These are phyloP conservation scores for Physaria fendleri DNA, from an alignment of 345 rosid species.

Conservation along the genomic window DNA sequence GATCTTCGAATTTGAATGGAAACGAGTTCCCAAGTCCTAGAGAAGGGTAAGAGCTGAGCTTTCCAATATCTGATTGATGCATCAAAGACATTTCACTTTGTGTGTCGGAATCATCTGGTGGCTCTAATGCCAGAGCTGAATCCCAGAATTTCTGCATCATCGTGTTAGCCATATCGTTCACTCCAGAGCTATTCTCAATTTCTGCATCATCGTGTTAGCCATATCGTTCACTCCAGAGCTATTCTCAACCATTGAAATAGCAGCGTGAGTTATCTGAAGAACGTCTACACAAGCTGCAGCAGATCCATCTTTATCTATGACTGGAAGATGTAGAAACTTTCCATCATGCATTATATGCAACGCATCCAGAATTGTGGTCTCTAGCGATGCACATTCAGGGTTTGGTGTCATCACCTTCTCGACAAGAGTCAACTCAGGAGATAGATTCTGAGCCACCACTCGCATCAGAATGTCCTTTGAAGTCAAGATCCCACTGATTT, in stretches of 20 bases:
- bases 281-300: constrained; percentile 84
- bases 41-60: constrained; percentile 54
- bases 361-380: constrained; percentile 85
- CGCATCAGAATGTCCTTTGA: constrained; percentile 97
- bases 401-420: constrained; percentile 98
- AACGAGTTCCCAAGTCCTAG: constrained; percentile 77
- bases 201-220: constrained; percentile 97
- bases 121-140: constrained; percentile 87
- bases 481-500: constrained; percentile 81
- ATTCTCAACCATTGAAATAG: constrained; percentile 92
- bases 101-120: constrained; percentile 82
- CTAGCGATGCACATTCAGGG: constrained; percentile 77
- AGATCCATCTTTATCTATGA: constrained; percentile 75
- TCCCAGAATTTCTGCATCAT: constrained; percentile 99
- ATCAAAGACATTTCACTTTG: constrained; percentile 84
- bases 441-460: constrained; percentile 90
- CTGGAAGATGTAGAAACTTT: constrained; percentile 95
- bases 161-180: constrained; percentile 80
- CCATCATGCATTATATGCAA: constrained; percentile 96
- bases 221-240: constrained; percentile 82
- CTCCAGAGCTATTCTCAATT: constrained; percentile 96
- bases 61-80: constrained; percentile 65
- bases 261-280: constrained; percentile 91
- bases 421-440: constrained; percentile 78
- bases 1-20: constrained; percentile 80